These are phyloP conservation scores for Chamaecrista fasciculata DNA, from an alignment of 306 rosid genomes.

Conservation along the genomic window DNA sequence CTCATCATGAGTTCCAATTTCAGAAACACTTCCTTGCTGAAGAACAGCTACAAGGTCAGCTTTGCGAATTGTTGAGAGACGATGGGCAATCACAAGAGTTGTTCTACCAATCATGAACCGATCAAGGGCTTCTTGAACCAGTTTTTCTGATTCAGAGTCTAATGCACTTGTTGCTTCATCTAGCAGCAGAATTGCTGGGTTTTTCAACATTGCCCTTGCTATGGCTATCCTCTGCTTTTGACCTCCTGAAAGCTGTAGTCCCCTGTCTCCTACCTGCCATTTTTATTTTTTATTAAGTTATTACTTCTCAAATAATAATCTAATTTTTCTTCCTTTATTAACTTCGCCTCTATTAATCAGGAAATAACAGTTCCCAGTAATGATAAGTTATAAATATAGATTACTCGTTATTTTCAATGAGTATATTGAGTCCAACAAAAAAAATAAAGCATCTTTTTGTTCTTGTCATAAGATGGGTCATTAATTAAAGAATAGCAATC, in stretches of 20 bases:
- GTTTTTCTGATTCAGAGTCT: conserved; percentile 95
- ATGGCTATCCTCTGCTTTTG: conserved; percentile 98
- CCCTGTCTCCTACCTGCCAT: conserved; percentile 98
- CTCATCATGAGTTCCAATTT: conserved; percentile 95
- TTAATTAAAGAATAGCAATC: background rate
- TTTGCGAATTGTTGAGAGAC: conserved; percentile 94
- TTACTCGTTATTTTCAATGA: conserved; percentile 5
- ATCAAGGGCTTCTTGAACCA: conserved; percentile 98
- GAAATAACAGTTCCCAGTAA: background rate
- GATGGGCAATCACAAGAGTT: conserved; percentile 96
- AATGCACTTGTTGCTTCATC: conserved; percentile 99
- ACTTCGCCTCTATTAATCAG: no score
- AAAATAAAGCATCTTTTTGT: background rate
- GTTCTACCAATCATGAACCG: conserved; percentile 98
- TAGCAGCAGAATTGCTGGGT: conserved; percentile 89
- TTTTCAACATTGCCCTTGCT: conserved; percentile 98
- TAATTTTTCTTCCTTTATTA: background rate
- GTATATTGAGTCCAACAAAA: background rate
- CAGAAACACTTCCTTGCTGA: conserved; percentile 90
- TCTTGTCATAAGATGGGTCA: background rate
- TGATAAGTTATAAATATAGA: background rate
- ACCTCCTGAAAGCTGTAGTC: conserved; percentile 96
- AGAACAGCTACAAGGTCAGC: conserved; percentile 97
- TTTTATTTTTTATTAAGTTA: conserved; percentile 3
- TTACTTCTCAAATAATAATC: background rate